Percentiles rank a stretch among this genome's conserved stretches.
Conservation (phyloP, 768 basidiomycete species). For the Phaeotremella fagi region DNA sequence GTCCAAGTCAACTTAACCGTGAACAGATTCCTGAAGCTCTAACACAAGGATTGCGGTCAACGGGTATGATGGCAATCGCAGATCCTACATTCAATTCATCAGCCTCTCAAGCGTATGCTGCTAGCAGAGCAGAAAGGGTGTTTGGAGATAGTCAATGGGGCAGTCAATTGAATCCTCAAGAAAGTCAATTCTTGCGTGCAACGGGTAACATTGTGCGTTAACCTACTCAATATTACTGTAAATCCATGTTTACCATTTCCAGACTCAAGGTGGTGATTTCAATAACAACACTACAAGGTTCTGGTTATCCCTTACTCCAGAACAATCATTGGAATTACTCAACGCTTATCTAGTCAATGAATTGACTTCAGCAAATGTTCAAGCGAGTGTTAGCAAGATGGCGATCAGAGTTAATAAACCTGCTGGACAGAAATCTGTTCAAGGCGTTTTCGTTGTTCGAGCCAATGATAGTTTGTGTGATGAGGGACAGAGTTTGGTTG, state of each 20-base stretch:
- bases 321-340: conserved; percentile 23
- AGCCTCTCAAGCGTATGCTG: conserved; percentile 32
- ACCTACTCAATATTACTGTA: background rate
- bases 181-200: conserved; percentile 43
- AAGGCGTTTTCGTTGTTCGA: conserved; percentile 19
- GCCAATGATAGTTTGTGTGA: conserved; percentile 17
- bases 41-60: conserved; percentile 61
- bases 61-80: conserved; percentile 71
- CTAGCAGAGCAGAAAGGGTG: conserved; percentile 27
- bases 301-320: conserved; percentile 24
- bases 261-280: conserved; percentile 39
- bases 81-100: conserved; percentile 51
- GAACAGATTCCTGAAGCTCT: conserved; percentile 64
- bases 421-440: conserved; percentile 26
- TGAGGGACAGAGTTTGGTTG: conserved; percentile 21
- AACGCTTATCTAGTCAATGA: conserved; percentile 14
- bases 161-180: conserved; percentile 37
- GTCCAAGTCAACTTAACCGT: conserved; percentile 63
- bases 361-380: conserved; percentile 23
- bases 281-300: conserved; percentile 38
- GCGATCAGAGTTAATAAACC: conserved; percentile 21
- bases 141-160: conserved; percentile 32
- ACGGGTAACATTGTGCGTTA: conserved; percentile 43
- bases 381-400: background rate
- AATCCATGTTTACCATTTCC: background rate